These are phyloP conservation scores for Neurospora sublineolata DNA, from an alignment of 495 filamentous ascomycete species.

Conservation along the genomic window DNA sequence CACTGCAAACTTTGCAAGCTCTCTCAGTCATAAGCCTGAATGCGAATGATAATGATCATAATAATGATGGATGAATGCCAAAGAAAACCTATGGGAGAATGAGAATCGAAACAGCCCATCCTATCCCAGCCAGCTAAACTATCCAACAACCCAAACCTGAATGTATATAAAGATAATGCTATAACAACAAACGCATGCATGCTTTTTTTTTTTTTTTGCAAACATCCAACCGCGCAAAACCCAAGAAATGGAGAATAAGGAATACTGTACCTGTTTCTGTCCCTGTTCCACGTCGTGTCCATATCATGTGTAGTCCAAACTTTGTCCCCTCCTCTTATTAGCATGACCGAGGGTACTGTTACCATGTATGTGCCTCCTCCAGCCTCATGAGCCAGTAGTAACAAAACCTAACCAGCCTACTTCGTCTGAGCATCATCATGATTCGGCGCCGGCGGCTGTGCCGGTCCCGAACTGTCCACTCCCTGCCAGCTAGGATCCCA, in stretches of 20 bases:
- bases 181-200: background rate
- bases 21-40: background rate
- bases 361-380: background rate
- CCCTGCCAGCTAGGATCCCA: conserved; percentile 37
- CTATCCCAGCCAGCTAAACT: background rate
- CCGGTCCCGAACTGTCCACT: conserved; percentile 30
- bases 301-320: background rate
- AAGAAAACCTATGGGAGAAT: background rate
- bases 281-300: background rate
- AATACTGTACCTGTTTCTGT: background rate
- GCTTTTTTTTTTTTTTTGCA: background rate
- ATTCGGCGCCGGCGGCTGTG: conserved; percentile 8
- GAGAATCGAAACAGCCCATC: background rate
- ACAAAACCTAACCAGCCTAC: background rate
- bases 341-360: background rate
- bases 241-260: background rate
- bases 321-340: background rate
- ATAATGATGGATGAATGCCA: background rate
- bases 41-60: background rate
- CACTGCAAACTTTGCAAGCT: background rate
- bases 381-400: background rate
- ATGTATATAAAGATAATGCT: background rate
- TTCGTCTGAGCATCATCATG: background rate
- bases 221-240: background rate
- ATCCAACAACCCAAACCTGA: background rate